Evolutionary conservation across 257 asterid species (phyloP), one percentile per base, ranked within the genome.

Genomic region (Knoxia roxburghii): DNA sequence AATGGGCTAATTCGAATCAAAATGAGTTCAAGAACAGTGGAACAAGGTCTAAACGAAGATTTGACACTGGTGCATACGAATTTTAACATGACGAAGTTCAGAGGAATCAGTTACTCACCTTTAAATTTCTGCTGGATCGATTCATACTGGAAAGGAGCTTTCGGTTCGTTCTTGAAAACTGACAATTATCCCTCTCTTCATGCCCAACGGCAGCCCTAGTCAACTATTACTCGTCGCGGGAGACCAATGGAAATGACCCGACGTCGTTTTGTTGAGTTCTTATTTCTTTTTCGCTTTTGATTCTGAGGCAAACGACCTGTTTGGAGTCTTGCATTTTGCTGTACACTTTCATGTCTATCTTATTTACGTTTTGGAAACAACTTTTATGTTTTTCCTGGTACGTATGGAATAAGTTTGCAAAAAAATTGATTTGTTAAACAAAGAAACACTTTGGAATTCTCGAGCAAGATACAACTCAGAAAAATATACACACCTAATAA

Each of bases 31-130:
- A 11, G 2, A 20, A 20, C 10, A 1, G 7, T 35, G 13, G 27
- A 41, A 61, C 6, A n/a, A n/a, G n/a, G 14, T 26, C 55, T 29
- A 63, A 63, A 41, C n/a, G 39, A 64, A 64, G 7, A 64, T 46
- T 29, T 48, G 18, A 24, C 45, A n/a, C 45, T 27, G 9, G 7
- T 64, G 29, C 43, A 20, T 20, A 64, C 2, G 56, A 32, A 64
- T 48, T 64, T 46, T 3, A 64, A 29, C 68, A 64, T 64, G 7
- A 64, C 11, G 68, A 63, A 62, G 40, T 8, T 8, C 24, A 39
- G 48, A n/a, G n/a, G 9, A 37, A 37, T 37, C 41, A 37, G 41
- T 23, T 17, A 50, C 39, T 46, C 2, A 48, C 56, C 68, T 64
- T 64, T 45, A 5, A 58, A 45, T 15, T 40, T 62, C 21, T 40